These are phyloP conservation scores for Diaporthe sp. DNA, from an alignment of 2,329 filamentous ascomycete species.

Conservation along the genomic window DNA sequence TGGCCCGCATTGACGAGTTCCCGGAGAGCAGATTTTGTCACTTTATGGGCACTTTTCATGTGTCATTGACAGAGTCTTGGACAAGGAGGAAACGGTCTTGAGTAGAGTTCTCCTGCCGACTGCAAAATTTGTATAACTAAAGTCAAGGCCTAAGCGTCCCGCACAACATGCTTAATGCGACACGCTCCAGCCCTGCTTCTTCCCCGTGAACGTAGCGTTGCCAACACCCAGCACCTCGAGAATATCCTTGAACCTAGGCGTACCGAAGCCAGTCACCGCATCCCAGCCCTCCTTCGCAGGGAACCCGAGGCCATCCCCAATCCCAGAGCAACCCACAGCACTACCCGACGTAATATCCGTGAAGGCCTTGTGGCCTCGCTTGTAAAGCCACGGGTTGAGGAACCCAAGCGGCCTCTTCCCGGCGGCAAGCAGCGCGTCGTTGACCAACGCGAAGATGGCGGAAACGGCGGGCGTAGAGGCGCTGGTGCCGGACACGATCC, in stretches of 20 bases:
- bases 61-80: background rate
- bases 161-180: background rate
- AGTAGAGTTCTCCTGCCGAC: background rate
- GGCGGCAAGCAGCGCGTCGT: slow-evolving; percentile 64
- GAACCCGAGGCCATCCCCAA: slow-evolving; percentile 37
- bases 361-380: slow-evolving; percentile 57
- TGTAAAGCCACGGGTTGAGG: slow-evolving; percentile 65
- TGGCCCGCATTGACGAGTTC: too few species aligned
- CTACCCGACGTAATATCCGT: slow-evolving; percentile 50
- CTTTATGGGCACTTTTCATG: background rate
- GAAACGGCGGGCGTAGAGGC: slow-evolving; percentile 69
- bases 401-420: slow-evolving; percentile 67
- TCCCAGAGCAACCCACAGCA: slow-evolving; percentile 56
- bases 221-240: slow-evolving; percentile 27
- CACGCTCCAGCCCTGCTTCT: slow-evolving; percentile 33
- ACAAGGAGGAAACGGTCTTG: background rate
- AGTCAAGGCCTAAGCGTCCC: too few species aligned
- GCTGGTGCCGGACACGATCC: slow-evolving; percentile 59
- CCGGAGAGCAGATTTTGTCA: background rate
- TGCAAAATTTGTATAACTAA: background rate
- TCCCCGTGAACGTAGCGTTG: slow-evolving; percentile 26
- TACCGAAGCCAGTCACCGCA: slow-evolving; percentile 64
- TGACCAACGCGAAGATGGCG: slow-evolving; percentile 67
- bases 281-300: slow-evolving; percentile 61
- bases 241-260: slow-evolving; percentile 50